Conservation (phyloP, 2,329 filamentous ascomycete genomes). For the Alternaria arborescens region DNA sequence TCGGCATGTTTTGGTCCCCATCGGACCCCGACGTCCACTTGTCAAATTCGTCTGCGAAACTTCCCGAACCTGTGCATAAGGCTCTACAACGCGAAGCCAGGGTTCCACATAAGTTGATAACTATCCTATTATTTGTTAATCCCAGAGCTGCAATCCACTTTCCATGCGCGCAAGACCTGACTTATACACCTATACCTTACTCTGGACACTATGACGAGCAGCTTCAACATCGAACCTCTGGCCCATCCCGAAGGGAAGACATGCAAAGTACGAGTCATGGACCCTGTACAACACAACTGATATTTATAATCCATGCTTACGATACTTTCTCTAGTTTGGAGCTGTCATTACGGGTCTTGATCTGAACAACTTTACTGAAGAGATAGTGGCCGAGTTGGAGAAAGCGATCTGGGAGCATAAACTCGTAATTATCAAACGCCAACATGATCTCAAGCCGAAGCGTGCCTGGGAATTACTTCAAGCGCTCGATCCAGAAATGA, state of each 20-base stretch:
- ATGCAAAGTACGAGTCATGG: not conserved
- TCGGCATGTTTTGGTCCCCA: not conserved
- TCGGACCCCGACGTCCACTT: not conserved
- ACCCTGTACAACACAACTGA: no score
- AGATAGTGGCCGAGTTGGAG: no score
- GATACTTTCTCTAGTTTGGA: not conserved
- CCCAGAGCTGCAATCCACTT: no score
- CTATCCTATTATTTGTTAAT: no score
- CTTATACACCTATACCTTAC: no score
- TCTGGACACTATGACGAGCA: not conserved
- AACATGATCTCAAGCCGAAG: not conserved
- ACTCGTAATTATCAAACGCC: slow-evolving; percentile 3
- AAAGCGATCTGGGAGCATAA: slow-evolving; percentile 3
- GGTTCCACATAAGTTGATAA: not conserved
- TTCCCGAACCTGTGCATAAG: not conserved
- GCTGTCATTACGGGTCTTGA: slow-evolving; percentile 4
- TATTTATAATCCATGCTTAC: no score
- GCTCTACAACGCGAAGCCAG: not conserved
- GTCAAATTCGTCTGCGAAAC: not conserved
- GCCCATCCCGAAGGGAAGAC: slow-evolving; percentile 1
- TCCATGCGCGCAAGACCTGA: no score
- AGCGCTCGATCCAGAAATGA: not conserved
- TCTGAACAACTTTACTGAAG: slow-evolving; percentile 1
- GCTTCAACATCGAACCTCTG: slow-evolving; percentile 5
- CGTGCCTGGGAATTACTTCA: not conserved